Percentiles rank a stretch among this genome's conserved stretches.
These are phyloP conservation scores for Fomitopsis pinicola DNA, from an alignment of 1,284 basidiomycete genomes.

Conservation along the genomic window DNA sequence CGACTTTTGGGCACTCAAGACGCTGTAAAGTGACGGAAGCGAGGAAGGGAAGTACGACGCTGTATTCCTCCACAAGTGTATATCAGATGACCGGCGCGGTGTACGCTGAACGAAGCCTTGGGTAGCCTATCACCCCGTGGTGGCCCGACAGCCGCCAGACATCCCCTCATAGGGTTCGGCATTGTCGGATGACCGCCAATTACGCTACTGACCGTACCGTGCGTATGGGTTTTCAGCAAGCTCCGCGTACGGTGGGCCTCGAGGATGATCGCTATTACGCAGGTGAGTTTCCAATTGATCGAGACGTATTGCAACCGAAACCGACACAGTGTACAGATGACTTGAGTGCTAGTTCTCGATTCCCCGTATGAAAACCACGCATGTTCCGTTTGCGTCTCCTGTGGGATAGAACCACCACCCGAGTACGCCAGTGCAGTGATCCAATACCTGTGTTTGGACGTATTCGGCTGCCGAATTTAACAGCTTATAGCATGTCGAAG, in stretches of 20 bases:
- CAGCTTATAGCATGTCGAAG: background rate
- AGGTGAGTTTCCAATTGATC: background rate
- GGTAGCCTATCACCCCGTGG: background rate
- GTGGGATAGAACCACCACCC: background rate
- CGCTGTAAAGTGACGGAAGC: conserved; percentile 42
- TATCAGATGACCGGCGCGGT: background rate
- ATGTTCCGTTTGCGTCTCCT: background rate
- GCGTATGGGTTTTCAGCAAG: background rate
- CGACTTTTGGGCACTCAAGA: conserved; percentile 81
- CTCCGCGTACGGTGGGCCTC: background rate
- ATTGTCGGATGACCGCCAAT: background rate
- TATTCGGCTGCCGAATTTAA: background rate
- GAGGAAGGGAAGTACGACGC: background rate
- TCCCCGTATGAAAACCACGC: background rate
- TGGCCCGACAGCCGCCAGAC: background rate
- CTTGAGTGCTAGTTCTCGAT: background rate
- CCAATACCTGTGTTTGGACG: background rate
- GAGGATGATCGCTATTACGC: background rate
- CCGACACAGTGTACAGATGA: background rate
- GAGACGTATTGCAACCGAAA: background rate
- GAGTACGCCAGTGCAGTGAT: background rate
- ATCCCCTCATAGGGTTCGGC: background rate
- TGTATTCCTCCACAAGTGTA: background rate
- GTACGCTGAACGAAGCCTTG: background rate
- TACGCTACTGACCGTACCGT: background rate